Evolutionary conservation across 192 early-diverging fungal genomes (phyloP).

Genomic region (Allomyces arbusculus): DNA sequence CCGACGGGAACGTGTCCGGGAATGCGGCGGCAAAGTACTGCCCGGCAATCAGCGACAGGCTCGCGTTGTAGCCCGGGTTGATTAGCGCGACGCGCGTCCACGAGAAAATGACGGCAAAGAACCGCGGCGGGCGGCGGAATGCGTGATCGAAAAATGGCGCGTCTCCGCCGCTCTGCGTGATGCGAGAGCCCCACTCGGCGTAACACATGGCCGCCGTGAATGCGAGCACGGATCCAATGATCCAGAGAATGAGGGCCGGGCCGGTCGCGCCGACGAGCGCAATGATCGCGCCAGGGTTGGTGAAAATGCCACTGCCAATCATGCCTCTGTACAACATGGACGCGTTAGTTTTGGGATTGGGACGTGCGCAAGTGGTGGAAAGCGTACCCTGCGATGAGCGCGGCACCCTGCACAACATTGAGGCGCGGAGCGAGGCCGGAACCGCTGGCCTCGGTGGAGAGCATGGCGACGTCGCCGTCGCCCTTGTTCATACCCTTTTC

Average conservation of each 20-base stretch:
- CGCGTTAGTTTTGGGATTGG: too few species aligned
- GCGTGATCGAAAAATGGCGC: slow-evolving; percentile 9
- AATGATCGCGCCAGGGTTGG: slow-evolving; percentile 17
- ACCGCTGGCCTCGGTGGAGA: too few species aligned
- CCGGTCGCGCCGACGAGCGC: slow-evolving; percentile 15
- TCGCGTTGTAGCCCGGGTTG: slow-evolving; percentile 2
- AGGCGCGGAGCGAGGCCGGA: background rate
- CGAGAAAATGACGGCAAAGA: background rate
- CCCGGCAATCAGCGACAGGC: slow-evolving; percentile 23
- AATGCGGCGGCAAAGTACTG: slow-evolving; percentile 23
- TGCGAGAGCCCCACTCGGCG: slow-evolving; percentile 11
- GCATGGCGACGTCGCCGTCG: too few species aligned
- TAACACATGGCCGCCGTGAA: slow-evolving; percentile 8
- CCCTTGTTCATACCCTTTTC: too few species aligned
- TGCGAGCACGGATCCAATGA: slow-evolving; percentile 7
- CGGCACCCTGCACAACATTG: background rate
- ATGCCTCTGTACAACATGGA: slow-evolving; percentile 2
- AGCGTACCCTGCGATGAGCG: background rate
- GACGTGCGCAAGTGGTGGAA: too few species aligned
- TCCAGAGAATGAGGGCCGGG: slow-evolving; percentile 19
- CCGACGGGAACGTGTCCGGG: background rate
- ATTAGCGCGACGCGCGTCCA: background rate
- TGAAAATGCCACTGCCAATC: slow-evolving; percentile 24
- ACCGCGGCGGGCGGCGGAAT: background rate
- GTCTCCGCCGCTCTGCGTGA: slow-evolving; percentile 16